A percentile compares a stretch with the other conserved stretches of the same genome.
Conservation (phyloP, 495 filamentous ascomycete genomes). For the Xylaria intraflava region DNA sequence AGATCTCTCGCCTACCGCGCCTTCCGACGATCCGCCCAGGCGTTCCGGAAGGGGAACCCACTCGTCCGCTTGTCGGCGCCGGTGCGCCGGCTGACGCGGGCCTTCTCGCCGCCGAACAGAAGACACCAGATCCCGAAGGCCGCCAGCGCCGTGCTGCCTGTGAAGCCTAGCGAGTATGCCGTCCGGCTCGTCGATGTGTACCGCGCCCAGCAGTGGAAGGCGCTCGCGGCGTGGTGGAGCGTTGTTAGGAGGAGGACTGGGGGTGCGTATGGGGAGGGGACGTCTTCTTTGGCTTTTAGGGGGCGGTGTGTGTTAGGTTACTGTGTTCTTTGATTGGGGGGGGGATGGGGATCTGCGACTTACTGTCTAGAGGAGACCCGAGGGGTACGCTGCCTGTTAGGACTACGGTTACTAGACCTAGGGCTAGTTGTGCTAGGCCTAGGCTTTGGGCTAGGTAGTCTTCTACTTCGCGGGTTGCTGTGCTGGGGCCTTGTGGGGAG, state of each 20-base stretch:
- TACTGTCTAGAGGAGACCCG: slow-evolving; percentile 35
- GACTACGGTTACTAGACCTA: slow-evolving; percentile 59
- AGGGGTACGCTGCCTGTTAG: slow-evolving; percentile 73
- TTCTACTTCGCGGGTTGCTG: slow-evolving; percentile 41
- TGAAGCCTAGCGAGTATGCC: slow-evolving; percentile 49
- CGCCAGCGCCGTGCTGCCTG: slow-evolving; percentile 46
- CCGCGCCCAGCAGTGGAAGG: slow-evolving; percentile 63
- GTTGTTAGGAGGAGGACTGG: slow-evolving; percentile 61
- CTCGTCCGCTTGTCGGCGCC: slow-evolving; percentile 74
- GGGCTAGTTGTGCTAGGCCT: slow-evolving; percentile 58
- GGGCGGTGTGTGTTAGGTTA: background rate
- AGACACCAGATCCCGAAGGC: slow-evolving; percentile 65
- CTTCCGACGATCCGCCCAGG: slow-evolving; percentile 6
- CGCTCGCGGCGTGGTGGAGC: slow-evolving; percentile 54
- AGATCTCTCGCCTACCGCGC: background rate
- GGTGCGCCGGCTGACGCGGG: slow-evolving; percentile 59
- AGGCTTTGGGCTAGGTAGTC: slow-evolving; percentile 65
- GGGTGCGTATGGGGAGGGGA: slow-evolving; percentile 53
- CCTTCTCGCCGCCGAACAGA: slow-evolving; percentile 61
- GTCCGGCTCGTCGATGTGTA: slow-evolving; percentile 49
- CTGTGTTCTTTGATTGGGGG: too few relatives aligned
- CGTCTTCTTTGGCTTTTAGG: slow-evolving; percentile 2
- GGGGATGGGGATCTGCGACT: background rate
- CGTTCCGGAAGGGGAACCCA: slow-evolving; percentile 76
- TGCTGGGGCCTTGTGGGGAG: background rate